Evolutionary conservation across 805 yeast species (phyloP).

Genomic region (Ogataea ganodermae): DNA sequence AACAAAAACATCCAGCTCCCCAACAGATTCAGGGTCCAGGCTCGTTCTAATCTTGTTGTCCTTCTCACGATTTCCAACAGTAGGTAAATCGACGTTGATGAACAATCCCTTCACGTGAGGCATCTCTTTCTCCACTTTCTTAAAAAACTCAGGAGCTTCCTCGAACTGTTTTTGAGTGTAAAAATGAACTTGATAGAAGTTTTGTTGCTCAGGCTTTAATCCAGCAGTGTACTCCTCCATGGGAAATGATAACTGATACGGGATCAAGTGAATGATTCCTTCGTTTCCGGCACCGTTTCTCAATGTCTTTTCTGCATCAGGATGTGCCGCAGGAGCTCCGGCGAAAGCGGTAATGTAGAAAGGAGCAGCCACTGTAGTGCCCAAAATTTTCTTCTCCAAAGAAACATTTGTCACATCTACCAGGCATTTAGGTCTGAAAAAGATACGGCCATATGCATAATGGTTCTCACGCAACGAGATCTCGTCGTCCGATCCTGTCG

Average conservation of each 20-base stretch:
- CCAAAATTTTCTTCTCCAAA: slow-evolving; percentile 67
- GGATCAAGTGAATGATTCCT: slow-evolving; percentile 78
- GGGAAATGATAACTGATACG: slow-evolving; percentile 82
- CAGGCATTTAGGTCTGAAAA: slow-evolving; percentile 79
- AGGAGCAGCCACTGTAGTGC: slow-evolving; percentile 65
- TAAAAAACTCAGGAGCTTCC: slow-evolving; percentile 39
- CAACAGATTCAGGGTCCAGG: slow-evolving; percentile 41
- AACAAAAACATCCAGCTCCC: slow-evolving; percentile 15
- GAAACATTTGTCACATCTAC: slow-evolving; percentile 73
- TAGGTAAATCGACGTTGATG: slow-evolving; percentile 87
- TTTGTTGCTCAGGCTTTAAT: slow-evolving; percentile 60
- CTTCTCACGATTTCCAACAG: slow-evolving; percentile 82
- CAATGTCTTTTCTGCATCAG: slow-evolving; percentile 81
- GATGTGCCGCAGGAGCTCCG: slow-evolving; percentile 81
- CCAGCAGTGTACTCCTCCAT: slow-evolving; percentile 75
- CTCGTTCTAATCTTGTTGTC: slow-evolving; percentile 71
- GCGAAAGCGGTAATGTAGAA: slow-evolving; percentile 92
- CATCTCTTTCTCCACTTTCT: slow-evolving; percentile 33
- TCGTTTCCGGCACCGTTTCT: slow-evolving; percentile 72
- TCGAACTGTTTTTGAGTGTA: slow-evolving; percentile 60
- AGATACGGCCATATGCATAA: slow-evolving; percentile 79
- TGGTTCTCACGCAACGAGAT: slow-evolving; percentile 86
- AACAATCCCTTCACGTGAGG: slow-evolving; percentile 71
- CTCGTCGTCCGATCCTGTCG: slow-evolving; percentile 92
- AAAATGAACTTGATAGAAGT: slow-evolving; percentile 86